Evolutionary conservation across 768 basidiomycete species (phyloP), one percentile per base, ranked within the genome.

Genomic region (Amanita thiersii): DNA sequence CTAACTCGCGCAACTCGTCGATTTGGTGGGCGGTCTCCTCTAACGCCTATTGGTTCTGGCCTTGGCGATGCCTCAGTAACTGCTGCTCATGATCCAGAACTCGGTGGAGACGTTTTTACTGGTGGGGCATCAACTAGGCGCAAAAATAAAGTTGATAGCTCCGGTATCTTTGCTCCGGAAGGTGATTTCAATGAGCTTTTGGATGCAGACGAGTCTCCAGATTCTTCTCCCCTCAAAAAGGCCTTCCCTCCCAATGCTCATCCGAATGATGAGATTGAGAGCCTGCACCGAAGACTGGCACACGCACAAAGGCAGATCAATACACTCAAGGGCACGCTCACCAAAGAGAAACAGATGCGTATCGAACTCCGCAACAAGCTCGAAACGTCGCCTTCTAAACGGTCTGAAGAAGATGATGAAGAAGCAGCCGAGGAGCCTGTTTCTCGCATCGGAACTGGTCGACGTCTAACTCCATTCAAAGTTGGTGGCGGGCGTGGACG

Each of bases 241-340:
- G 6, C 14, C 35, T 82, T 85, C 69, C 65, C 84, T 37, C 73
- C 81, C 11, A 70, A 80, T 6, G 86, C 78, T 52, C 85, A 83
- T 51, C 85, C 83, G 6, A 78, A 65, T 56, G 84, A 81, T 54
- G 88, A 90, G 58, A 77, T 89, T 29, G 88, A 91, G 52, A 76
- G 79, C 0, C 63, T 91, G 10, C 81, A 88, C 46, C 82, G 89
- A 53, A 71, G 81, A 19, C 69, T 92, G 25, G 83, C 86, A 8
- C 88, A 91, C 58, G 86, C 90, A 3, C 87, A 92, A 57, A 69
- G 89, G 46, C 88, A 89, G 53, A 81, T 92, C 53, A 73, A 69
- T 47, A 89, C 88, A 11, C 74, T 92, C 46, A 86, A 87, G 53
- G 76, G 81, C 36, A 79, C 81, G 1, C 57, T 92, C 39, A 77